Conservation (phyloP, 2,329 filamentous ascomycete genomes). For the Fusarium transvaalense region DNA sequence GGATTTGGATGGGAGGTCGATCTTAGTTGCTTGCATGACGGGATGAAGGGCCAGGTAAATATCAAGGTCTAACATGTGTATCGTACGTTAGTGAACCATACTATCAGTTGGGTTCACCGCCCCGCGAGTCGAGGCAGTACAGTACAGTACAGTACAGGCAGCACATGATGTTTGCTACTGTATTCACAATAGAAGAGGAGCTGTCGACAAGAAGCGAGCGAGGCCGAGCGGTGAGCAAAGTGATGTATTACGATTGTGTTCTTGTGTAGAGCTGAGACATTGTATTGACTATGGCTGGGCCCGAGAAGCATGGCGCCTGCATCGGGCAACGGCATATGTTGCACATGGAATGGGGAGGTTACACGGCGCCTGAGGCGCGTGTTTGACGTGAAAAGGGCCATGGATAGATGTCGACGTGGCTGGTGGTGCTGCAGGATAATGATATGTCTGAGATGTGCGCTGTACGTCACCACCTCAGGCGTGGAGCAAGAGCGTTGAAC, state of each 20-base stretch:
- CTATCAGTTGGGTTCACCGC: constrained; percentile 35
- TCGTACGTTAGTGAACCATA: constrained; percentile 5
- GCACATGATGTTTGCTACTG: constrained; percentile 15
- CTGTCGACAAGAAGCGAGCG: neutral
- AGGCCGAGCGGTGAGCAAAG: constrained; percentile 37
- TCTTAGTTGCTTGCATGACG: constrained; percentile 37
- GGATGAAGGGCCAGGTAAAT: constrained; percentile 27
- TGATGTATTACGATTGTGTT: constrained; percentile 21
- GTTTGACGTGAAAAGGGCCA: constrained; percentile 20
- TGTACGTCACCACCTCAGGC: constrained; percentile 27
- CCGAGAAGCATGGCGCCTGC: constrained; percentile 30
- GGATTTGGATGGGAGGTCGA: constrained; percentile 34
- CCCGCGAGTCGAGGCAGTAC: constrained; percentile 36
- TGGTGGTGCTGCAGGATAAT: constrained; percentile 24
- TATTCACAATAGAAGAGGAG: neutral
- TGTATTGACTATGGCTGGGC: constrained; percentile 4
- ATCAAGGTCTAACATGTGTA: constrained; percentile 39
- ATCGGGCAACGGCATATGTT: constrained; percentile 14
- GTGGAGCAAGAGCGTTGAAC: constrained; percentile 16
- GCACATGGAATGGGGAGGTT: constrained; percentile 12
- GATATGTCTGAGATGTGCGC: constrained; percentile 12
- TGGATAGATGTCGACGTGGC: constrained; percentile 35
- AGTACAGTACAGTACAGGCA: constrained; percentile 34
- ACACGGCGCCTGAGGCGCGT: constrained; percentile 8
- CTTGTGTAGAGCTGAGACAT: constrained; percentile 19